These are phyloP conservation scores for Cryptosporidium xiaoi DNA, from an alignment of 169 alveolate genomes.

Conservation along the genomic window DNA sequence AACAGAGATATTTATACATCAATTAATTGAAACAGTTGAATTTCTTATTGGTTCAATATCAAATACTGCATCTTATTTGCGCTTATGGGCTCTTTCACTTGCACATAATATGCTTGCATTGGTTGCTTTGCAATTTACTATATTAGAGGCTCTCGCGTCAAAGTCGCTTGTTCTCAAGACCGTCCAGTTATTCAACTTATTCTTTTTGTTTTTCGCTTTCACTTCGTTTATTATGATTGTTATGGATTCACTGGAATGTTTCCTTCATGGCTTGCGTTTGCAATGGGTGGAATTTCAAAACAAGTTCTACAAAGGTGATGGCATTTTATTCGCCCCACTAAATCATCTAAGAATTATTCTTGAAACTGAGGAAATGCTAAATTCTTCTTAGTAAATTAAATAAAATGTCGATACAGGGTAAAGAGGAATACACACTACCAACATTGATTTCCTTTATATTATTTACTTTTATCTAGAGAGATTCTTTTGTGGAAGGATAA, in stretches of 20 bases:
- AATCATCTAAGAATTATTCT: constrained; percentile 75
- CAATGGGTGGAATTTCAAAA: constrained; percentile 99
- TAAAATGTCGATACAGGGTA: neutral
- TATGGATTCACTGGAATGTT: constrained; percentile 99
- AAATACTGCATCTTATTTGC: constrained; percentile 99
- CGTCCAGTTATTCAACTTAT: constrained; percentile 76
- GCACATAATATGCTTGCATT: constrained; percentile 97
- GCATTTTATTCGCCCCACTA: constrained; percentile 92
- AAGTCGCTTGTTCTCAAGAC: constrained; percentile 21
- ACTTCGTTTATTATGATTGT: constrained; percentile 96
- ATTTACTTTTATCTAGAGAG: too few species aligned
- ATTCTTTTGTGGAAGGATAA: too few species aligned
- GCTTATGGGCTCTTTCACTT: constrained; percentile 98
- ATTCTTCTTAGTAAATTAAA: constrained; percentile 15
- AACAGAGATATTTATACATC: constrained; percentile 94
- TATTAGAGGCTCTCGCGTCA: constrained; percentile 25
- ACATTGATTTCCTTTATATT: too few species aligned
- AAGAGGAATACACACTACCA: neutral
- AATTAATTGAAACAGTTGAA: constrained; percentile 98
- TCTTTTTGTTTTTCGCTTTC: constrained; percentile 84
- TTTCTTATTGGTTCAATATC: constrained; percentile 97
- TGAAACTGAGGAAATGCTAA: constrained; percentile 56
- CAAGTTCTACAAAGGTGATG: constrained; percentile 99
- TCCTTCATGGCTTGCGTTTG: constrained; percentile 98
- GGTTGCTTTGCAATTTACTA: constrained; percentile 49